A percentile compares a stretch with the other conserved stretches of the same genome.
phyloP scores from a whole-genome alignment of 129 eudicot species.

The Escallonia rubra region DNA sequence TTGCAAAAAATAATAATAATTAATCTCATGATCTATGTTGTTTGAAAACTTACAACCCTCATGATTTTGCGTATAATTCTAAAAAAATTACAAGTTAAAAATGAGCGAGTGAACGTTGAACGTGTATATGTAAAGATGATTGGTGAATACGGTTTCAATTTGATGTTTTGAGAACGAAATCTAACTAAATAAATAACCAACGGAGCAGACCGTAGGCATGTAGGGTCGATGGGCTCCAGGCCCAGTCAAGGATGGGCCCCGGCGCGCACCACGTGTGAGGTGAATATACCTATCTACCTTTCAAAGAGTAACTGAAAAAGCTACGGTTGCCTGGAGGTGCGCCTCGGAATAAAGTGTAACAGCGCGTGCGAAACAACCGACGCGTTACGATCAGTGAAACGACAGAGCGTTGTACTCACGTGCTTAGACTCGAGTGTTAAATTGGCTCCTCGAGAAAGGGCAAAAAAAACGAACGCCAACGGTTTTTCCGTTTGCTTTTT shows the following conservation, averaged over 20 bases:
- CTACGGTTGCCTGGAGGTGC: too few relatives aligned
- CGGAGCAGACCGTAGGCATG: conserved; percentile 4
- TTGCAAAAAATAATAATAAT: too few relatives aligned
- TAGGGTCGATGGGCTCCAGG: not conserved
- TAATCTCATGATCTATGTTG: too few relatives aligned
- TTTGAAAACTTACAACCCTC: too few relatives aligned
- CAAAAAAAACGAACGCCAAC: conserved; percentile 28
- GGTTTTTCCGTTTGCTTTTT: conserved; percentile 17
- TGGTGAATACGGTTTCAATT: not conserved
- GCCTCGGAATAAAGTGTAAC: too few relatives aligned
- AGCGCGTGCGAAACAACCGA: not conserved
- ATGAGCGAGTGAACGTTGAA: too few relatives aligned
- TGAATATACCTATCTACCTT: conserved; percentile 6
- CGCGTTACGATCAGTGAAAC: not conserved
- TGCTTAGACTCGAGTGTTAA: conserved; percentile 13
- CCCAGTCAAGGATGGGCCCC: conserved; percentile 27
- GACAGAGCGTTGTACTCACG: not conserved
- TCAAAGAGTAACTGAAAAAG: conserved; percentile 17
- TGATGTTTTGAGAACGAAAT: too few relatives aligned
- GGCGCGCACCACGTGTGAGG: conserved; percentile 25
- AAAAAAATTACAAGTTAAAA: too few relatives aligned
- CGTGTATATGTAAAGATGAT: not conserved
- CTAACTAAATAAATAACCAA: too few relatives aligned
- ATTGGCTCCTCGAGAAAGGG: conserved; percentile 2
- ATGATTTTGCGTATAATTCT: too few relatives aligned